A percentile compares a stretch with the other conserved stretches of the same genome.
These are phyloP conservation scores for Neopestalotiopsis sp. DNA, from an alignment of 2,329 filamentous ascomycete genomes.

Conservation along the genomic window DNA sequence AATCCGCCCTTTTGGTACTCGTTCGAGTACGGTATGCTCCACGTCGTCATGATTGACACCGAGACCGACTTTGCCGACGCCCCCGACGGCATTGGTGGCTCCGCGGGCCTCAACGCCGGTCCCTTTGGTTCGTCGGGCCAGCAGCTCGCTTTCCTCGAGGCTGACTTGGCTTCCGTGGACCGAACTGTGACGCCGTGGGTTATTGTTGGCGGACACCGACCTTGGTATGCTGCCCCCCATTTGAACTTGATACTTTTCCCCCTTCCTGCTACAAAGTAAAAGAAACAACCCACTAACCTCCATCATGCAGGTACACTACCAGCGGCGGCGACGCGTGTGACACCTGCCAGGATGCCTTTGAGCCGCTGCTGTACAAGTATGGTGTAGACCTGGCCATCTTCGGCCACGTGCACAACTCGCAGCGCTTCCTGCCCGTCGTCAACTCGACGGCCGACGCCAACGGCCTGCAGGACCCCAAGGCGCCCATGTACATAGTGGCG, in stretches of 20 bases:
- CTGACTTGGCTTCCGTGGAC: constrained; percentile 62
- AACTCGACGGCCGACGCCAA: constrained; percentile 41
- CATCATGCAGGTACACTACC: constrained; percentile 43
- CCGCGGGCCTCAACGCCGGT: constrained; percentile 48
- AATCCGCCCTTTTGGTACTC: constrained; percentile 65
- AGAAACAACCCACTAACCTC: background rate
- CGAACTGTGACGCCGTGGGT: constrained; percentile 60
- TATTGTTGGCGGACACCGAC: constrained; percentile 50
- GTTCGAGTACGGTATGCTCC: constrained; percentile 64
- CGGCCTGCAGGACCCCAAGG: constrained; percentile 43
- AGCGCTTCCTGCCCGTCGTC: constrained; percentile 53
- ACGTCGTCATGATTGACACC: constrained; percentile 60
- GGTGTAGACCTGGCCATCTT: constrained; percentile 63
- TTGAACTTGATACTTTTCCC: background rate
- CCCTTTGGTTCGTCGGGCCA: constrained; percentile 55
- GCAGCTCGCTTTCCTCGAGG: constrained; percentile 59
- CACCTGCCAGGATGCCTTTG: constrained; percentile 58
- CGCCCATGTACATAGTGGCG: constrained; percentile 61
- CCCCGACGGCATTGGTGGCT: constrained; percentile 49
- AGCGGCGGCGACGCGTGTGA: constrained; percentile 41
- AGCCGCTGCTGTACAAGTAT: constrained; percentile 58
- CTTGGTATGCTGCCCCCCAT: constrained; percentile 38
- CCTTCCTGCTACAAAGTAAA: no score
- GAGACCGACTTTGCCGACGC: constrained; percentile 61
- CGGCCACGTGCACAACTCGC: constrained; percentile 64